These are phyloP conservation scores for Bipolaris victoriae DNA, from an alignment of 2,329 filamentous ascomycete species.

Conservation along the genomic window DNA sequence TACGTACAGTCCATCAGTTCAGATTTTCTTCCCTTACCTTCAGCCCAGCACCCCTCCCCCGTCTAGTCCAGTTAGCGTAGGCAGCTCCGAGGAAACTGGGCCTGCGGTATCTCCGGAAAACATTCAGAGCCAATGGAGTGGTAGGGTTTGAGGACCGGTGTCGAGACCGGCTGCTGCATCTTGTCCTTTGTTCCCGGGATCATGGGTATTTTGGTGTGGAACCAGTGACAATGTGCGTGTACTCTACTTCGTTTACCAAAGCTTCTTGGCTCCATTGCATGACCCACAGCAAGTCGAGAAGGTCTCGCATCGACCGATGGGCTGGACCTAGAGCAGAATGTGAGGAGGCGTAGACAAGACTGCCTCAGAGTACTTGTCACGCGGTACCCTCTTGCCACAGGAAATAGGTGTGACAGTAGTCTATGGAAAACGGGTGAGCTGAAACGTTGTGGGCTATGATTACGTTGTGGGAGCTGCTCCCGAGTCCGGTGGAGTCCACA, in stretches of 20 bases:
- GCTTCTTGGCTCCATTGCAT: too few species aligned
- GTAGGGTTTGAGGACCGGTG: slow-evolving; percentile 4
- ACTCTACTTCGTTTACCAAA: slow-evolving; percentile 4
- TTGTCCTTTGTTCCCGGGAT: slow-evolving; percentile 24
- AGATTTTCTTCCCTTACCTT: not conserved
- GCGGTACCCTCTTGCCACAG: too few species aligned
- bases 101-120: not conserved
- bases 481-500: not conserved
- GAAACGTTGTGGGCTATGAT: not conserved
- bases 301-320: too few species aligned
- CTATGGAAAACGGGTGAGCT: not conserved
- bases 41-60: not conserved
- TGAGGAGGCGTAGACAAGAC: too few species aligned
- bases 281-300: not conserved
- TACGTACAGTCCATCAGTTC: not conserved
- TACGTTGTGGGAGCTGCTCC: not conserved
- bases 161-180: slow-evolving; percentile 13
- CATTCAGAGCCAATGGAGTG: slow-evolving; percentile 5
- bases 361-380: not conserved
- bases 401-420: not conserved
- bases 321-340: too few species aligned
- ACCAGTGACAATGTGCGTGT: slow-evolving; percentile 32
- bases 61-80: not conserved
- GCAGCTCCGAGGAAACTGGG: slow-evolving; percentile 5
- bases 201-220: slow-evolving; percentile 21